These are phyloP conservation scores for Erigeron canadensis DNA, from an alignment of 129 eudicot genomes.

Conservation along the genomic window DNA sequence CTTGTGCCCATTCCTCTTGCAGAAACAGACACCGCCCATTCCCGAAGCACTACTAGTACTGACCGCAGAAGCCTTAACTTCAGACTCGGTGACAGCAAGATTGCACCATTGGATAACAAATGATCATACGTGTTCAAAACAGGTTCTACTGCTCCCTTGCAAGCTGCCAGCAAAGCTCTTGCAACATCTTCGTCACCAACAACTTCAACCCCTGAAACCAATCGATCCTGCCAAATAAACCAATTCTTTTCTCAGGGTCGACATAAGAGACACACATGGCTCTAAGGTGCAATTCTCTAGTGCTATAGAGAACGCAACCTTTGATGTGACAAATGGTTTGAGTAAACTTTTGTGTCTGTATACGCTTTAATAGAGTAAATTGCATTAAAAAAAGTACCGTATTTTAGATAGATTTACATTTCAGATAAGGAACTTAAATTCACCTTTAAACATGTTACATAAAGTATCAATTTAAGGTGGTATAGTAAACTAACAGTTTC, in stretches of 20 bases:
- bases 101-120: constrained; percentile 72
- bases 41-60: constrained; percentile 71
- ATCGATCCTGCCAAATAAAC: constrained; percentile 57
- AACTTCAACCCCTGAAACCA: constrained; percentile 62
- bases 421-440: not conserved
- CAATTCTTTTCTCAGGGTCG: not conserved
- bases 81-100: constrained; percentile 64
- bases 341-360: not conserved
- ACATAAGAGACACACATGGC: not conserved
- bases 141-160: constrained; percentile 88
- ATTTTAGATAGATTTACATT: not conserved
- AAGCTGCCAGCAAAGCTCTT: constrained; percentile 86
- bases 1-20: constrained; percentile 75
- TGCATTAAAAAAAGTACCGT: not conserved
- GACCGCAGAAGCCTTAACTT: constrained; percentile 83
- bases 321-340: not conserved
- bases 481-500: too few species aligned
- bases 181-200: constrained; percentile 97
- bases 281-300: not conserved
- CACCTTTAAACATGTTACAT: too few species aligned
- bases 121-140: constrained; percentile 80
- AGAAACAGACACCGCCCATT: constrained; percentile 79
- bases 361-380: not conserved
- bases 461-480: too few species aligned
- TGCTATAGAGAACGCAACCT: not conserved